Percentiles rank a stretch among this genome's conserved stretches.
Conservation (phyloP, 306 rosid genomes). For the Vigna unguiculata region DNA sequence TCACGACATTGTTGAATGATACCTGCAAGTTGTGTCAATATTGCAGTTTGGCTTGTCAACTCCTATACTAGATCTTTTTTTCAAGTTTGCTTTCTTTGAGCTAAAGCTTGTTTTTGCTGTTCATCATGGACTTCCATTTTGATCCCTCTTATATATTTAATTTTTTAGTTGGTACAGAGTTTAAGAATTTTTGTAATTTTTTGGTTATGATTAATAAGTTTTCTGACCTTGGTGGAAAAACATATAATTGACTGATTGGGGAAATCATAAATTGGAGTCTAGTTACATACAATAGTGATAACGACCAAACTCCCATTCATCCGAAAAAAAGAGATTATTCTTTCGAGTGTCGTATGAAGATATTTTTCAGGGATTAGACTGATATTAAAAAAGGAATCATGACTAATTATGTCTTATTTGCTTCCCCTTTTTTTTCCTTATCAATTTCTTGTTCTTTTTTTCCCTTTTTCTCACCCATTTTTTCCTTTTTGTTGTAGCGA, state of each 20-base stretch:
- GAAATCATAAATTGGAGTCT: slow-evolving; percentile 1
- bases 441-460: neutral
- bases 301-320: neutral
- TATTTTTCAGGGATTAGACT: neutral
- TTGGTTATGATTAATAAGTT: neutral
- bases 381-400: neutral
- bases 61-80: neutral
- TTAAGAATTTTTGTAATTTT: neutral
- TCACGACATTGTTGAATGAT: neutral
- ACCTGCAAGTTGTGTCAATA: slow-evolving; percentile 7
- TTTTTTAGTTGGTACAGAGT: neutral
- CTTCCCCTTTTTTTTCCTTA: neutral
- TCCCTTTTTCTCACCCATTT: slow-evolving; percentile 6
- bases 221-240: slow-evolving; percentile 10
- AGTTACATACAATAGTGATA: neutral
- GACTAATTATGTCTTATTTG: neutral
- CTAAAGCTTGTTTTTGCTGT: neutral
- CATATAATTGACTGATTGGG: neutral
- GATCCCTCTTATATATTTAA: neutral
- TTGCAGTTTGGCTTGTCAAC: slow-evolving; percentile 19
- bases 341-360: neutral
- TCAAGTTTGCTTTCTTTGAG: neutral
- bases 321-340: neutral
- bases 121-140: slow-evolving; percentile 24
- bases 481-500: slow-evolving; percentile 45